Base-by-base conservation (phyloP, 2,329 filamentous ascomycete species). In the Ambrosiella cleistominuta region DNA sequence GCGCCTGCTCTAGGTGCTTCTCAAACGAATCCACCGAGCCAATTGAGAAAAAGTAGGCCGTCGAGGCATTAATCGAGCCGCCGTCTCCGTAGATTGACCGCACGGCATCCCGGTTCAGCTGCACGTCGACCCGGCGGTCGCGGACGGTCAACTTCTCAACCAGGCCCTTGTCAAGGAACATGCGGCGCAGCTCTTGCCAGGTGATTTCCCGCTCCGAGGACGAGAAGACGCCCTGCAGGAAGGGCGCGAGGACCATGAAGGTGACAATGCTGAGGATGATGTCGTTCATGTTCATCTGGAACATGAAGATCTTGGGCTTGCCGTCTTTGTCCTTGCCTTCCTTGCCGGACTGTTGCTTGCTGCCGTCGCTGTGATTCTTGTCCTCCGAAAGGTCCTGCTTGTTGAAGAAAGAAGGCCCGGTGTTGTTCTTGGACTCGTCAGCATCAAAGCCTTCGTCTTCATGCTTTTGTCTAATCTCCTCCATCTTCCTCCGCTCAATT, bases 21-120 rank as follows among this genome's bases (percentile, higher is more conserved):
- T 98, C 93, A 64, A 98, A 98, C 7, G 85, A 84, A 63, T 98
- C 91, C 36, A 95, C 81, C 0, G 90, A 96, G 55, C 93, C 93
- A 66, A 98, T 96, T 60, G 86, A 88, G 76, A 98, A 97, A 72
- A 88, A 90, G 72, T 95, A 96, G 5, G 81, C 78, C 70, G 88
- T 86, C 65, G 82, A 81, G 17, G 78, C 75, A 63, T 83, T 79
- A 39, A 77, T 73, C 19, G 82, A 83, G 12, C 79, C 78, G 27
- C 83, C 85, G 57, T 88, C 85, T 3, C 84, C 84, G 66, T 91
- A 91, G 69, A 85, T 80, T 47, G 76, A 72, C 53, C 79, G 76
- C 42, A 85, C 78, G 38, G 83, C 85, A 64, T 90, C 83, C 54
- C 85, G 82, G 68, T 94, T 82, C 54, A 93, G 75, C 63, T 88